Base-by-base conservation (phyloP, 768 basidiomycete species). In the Psilocybe sp. region DNA sequence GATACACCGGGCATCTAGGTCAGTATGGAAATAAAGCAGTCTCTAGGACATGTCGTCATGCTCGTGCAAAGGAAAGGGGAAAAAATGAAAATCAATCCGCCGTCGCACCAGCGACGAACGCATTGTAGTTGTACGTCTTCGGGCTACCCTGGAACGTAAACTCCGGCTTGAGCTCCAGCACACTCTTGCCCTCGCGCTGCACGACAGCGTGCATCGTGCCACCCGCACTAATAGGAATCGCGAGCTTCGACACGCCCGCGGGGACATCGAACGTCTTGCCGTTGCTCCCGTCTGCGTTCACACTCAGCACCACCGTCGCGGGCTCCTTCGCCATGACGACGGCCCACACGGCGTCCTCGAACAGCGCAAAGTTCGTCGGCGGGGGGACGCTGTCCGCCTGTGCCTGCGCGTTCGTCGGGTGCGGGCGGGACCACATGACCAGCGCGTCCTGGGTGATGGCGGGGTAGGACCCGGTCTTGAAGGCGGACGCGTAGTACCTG, bases 391-490 rank as follows among this genome's bases (percentile, higher is more conserved):
- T 63, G 60, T 88, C 84, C 2, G 74, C 23, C 23, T 28, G 62
- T 12, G 82, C 73, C n/a, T 63, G 63, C 1, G 85, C 85, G 12
- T 68, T 57, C 18, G 73, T 72, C 11, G 85, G 74, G 56, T 85
- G 85, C 5, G 85, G 79, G 15, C 89, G 73, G n/a, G 82, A 76
- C 83, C 84, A 89, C 69, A 89, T 76, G 54, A 82, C 67, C 48
- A 89, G 71, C 50, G 78, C 68, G 61, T 91, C 87, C 56, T 80
- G 72, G 14, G 75, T 66, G 44, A 88, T 72, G 9, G 65, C 19
- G 10, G 89, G 85, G 57, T 75, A 83, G 3, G 59, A 54, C 13
- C 89, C 88, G 5, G 77, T 85, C 70, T 89, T 89, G 69, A 84
- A 92, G 1, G 82, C 85, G 6, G 76, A 65, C 18, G 82, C 77